These are phyloP conservation scores for Botrytis pseudocinerea DNA, from an alignment of 2,329 filamentous ascomycete genomes.

Conservation along the genomic window DNA sequence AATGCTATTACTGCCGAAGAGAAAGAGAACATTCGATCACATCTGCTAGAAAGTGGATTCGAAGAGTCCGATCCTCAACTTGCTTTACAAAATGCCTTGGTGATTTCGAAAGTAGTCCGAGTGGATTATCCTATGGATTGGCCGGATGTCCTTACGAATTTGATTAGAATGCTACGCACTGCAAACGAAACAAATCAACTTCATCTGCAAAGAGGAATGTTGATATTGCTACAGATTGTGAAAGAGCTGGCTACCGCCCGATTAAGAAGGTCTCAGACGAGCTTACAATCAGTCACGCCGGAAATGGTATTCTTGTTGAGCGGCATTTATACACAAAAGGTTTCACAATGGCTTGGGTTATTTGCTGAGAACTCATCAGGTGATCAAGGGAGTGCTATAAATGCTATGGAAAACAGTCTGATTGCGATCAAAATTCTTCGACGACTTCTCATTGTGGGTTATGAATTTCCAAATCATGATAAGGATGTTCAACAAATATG, in stretches of 20 bases:
- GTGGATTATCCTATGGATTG: slow-evolving; percentile 89
- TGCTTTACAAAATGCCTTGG: slow-evolving; percentile 83
- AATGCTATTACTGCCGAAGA: slow-evolving; percentile 73
- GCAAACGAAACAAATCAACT: slow-evolving; percentile 59
- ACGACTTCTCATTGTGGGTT: slow-evolving; percentile 76
- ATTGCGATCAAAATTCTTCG: slow-evolving; percentile 77
- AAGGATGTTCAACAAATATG: slow-evolving; percentile 77
- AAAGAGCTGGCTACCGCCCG: slow-evolving; percentile 87
- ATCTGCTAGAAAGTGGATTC: slow-evolving; percentile 74
- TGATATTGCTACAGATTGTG: slow-evolving; percentile 79
- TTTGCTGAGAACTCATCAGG: slow-evolving; percentile 55
- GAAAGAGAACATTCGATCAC: slow-evolving; percentile 72
- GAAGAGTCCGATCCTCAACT: slow-evolving; percentile 74
- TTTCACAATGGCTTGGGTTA: slow-evolving; percentile 66
- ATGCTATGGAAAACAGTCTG: slow-evolving; percentile 75
- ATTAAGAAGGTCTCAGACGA: slow-evolving; percentile 71
- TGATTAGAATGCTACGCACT: slow-evolving; percentile 65
- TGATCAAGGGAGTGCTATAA: slow-evolving; percentile 58
- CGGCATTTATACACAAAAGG: slow-evolving; percentile 74
- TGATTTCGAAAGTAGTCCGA: slow-evolving; percentile 82
- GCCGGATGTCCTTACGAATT: slow-evolving; percentile 61
- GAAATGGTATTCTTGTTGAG: slow-evolving; percentile 81
- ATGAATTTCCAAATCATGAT: slow-evolving; percentile 79
- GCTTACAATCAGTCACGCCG: slow-evolving; percentile 74
- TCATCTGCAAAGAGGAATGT: slow-evolving; percentile 69